Evolutionary conservation across 2,329 filamentous ascomycete species (phyloP), one percentile per base, ranked within the genome.

Genomic region (Talaromyces sp.): DNA sequence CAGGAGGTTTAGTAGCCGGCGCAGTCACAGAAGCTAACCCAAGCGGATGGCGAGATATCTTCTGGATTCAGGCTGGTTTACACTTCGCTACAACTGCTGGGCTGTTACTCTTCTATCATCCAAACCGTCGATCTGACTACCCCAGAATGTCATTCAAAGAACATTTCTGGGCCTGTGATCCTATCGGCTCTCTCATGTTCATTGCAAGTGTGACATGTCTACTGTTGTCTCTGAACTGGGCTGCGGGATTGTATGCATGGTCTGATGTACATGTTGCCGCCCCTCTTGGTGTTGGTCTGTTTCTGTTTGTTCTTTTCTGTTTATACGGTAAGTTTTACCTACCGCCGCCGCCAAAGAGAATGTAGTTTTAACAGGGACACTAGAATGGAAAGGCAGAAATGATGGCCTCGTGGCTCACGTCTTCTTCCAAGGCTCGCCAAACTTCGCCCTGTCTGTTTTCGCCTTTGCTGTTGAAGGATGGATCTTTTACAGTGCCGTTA

Each of bases 81-180:
- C 63, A 65, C 31, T 8, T 65, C 27, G 43, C 40, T 8, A 65
- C 63, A 13, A 60, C 56, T 45, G 63, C 63, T 34, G 63, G 63
- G 19, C 51, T 65, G 19, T 47, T 65, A 13, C 15, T 65, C 8
- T 65, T 65, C 34, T 65, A 65, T n/a, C 63, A 65, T 11, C 63
- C 63, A 13, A 43, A 25, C n/a, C 43, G 31, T 8, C 38, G 56
- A n/a, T 49, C 38, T 7, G 63, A 61, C 10, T 65, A 65, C 40
- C 43, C 56, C 5, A 51, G 34, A 43, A 61, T 53, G 58, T 53
- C 63, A 8, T 38, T 59, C 15, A 65, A 25, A 13, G 40, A 58
- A 19, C 63, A 65, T 27, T n/a, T 61, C 54, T 65, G 63, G 63
- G 63, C 63, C 25, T 65, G 56, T 65, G 63, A 65, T 22, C 63